A percentile compares a stretch with the other conserved stretches of the same genome.
Evolutionary conservation across 1,284 basidiomycete species (phyloP).

Genomic region (Cryptococcus maquisensis): DNA sequence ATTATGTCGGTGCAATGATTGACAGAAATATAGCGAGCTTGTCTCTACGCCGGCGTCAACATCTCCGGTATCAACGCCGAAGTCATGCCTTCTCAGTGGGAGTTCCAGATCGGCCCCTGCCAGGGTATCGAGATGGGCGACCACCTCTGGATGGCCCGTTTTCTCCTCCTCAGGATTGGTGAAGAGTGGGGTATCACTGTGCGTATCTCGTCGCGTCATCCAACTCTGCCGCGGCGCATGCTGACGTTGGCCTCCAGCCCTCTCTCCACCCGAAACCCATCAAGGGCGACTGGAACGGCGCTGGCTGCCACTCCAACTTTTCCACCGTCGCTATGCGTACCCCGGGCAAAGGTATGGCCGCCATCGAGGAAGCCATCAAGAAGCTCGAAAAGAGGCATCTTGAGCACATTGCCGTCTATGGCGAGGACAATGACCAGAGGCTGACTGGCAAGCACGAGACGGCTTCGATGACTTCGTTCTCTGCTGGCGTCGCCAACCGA

Average conservation of each 20-base stretch:
- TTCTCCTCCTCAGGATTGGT: conserved; percentile 85
- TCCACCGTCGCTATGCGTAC: conserved; percentile 88
- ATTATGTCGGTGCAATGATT: not conserved
- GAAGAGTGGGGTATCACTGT: conserved; percentile 95
- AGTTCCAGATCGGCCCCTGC: conserved; percentile 99
- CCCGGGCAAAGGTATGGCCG: conserved; percentile 81
- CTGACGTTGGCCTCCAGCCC: conserved; percentile 20
- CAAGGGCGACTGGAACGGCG: conserved; percentile 98
- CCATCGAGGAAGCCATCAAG: conserved; percentile 89
- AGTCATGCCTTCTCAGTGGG: conserved; percentile 99
- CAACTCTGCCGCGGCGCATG: no score
- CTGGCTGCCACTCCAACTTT: conserved; percentile 94
- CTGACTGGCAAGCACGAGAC: conserved; percentile 93
- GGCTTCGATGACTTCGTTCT: conserved; percentile 88
- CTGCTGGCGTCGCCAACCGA: conserved; percentile 94
- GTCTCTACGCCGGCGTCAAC: conserved; percentile 94
- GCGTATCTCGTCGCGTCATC: no score
- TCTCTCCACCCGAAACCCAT: conserved; percentile 99
- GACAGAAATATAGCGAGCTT: conserved; percentile 52
- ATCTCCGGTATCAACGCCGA: conserved; percentile 99
- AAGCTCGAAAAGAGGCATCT: conserved; percentile 77
- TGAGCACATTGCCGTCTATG: conserved; percentile 94
- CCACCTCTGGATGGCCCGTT: conserved; percentile 95
- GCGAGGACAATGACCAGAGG: conserved; percentile 91
- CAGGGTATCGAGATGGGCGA: conserved; percentile 98